Evolutionary conservation across 2,329 filamentous ascomycete species (phyloP).

Genomic region (Nigrospora oryzae): DNA sequence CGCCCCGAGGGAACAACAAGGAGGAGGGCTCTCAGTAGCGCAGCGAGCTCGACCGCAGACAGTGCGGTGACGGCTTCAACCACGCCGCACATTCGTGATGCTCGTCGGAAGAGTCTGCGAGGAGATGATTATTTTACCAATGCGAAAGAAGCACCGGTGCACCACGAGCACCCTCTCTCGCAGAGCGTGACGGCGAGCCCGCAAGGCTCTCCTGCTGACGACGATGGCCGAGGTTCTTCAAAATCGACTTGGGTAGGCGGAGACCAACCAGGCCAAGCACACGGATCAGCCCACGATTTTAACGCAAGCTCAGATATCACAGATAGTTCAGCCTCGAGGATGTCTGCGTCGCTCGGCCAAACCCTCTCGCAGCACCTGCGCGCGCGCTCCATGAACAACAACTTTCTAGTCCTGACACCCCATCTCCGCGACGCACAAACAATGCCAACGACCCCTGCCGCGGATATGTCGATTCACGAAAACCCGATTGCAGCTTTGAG

Average conservation of each 20-base stretch:
- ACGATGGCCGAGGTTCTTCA: conserved; percentile 23
- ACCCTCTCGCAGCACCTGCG: conserved; percentile 30
- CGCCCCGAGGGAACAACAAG: conserved; percentile 47
- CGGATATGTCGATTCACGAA: conserved; percentile 21
- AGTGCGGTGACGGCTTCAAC: conserved; percentile 37
- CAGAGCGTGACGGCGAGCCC: conserved; percentile 68
- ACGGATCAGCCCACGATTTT: conserved; percentile 25
- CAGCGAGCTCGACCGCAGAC: conserved; percentile 55
- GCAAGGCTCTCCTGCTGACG: conserved; percentile 31
- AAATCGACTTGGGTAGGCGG: conserved; percentile 29
- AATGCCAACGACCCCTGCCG: conserved; percentile 27
- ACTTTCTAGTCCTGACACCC: conserved; percentile 32
- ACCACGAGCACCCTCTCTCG: conserved; percentile 63
- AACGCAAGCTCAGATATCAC: conserved; percentile 23
- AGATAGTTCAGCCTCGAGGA: conserved; percentile 19
- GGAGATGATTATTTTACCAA: conserved; percentile 45
- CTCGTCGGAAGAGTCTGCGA: conserved; percentile 44
- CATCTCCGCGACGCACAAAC: conserved; percentile 22
- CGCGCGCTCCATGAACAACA: conserved; percentile 33
- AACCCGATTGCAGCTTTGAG: conserved; percentile 34
- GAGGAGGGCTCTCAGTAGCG: conserved; percentile 51
- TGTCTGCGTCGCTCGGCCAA: conserved; percentile 18
- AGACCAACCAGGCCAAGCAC: conserved; percentile 21
- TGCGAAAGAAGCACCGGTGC: conserved; percentile 29
- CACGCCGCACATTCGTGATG: conserved; percentile 43